These are phyloP conservation scores for Chaetomium fimeti DNA, from an alignment of 495 filamentous ascomycete genomes.

Conservation along the genomic window DNA sequence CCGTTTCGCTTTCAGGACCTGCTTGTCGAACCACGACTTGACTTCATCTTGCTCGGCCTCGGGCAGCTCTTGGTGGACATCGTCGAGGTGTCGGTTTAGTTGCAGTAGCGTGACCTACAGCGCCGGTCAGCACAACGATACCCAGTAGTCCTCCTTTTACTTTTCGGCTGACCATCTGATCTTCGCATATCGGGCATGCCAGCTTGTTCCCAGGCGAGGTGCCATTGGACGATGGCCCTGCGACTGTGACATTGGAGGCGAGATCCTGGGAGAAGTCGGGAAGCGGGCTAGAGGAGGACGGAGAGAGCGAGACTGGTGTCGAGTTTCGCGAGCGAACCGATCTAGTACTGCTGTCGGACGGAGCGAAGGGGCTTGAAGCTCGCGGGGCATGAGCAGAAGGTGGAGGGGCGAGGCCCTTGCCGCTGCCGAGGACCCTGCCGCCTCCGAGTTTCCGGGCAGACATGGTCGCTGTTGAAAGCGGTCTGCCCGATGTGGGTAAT, in stretches of 20 bases:
- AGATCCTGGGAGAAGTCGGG: conserved; percentile 47
- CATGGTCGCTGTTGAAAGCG: conserved; percentile 48
- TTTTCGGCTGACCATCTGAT: conserved; percentile 71
- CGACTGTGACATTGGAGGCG: conserved; percentile 49
- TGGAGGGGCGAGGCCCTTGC: conserved; percentile 70
- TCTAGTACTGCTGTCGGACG: conserved; percentile 55
- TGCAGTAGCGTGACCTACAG: conserved; percentile 83
- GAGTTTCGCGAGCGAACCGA: conserved; percentile 43
- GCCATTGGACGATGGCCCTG: conserved; percentile 44
- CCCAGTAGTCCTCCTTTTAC: not conserved
- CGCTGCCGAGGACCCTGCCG: conserved; percentile 82
- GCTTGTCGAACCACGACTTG: conserved; percentile 95
- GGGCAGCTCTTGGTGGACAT: conserved; percentile 89
- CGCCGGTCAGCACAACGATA: conserved; percentile 8
- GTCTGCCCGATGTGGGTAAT: not conserved
- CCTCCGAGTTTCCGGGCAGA: conserved; percentile 81
- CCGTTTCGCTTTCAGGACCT: conserved; percentile 91
- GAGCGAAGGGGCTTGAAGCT: conserved; percentile 47
- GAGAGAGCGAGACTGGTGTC: conserved; percentile 34
- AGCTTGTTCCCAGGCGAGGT: conserved; percentile 53
- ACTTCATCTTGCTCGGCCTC: conserved; percentile 93
- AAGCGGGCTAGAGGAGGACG: conserved; percentile 42
- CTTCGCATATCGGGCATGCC: conserved; percentile 91
- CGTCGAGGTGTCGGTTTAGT: conserved; percentile 93
- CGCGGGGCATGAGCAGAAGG: conserved; percentile 32